Evolutionary conservation across 495 filamentous ascomycete species (phyloP).

Genomic region (Xanthoparmelia taractica): DNA sequence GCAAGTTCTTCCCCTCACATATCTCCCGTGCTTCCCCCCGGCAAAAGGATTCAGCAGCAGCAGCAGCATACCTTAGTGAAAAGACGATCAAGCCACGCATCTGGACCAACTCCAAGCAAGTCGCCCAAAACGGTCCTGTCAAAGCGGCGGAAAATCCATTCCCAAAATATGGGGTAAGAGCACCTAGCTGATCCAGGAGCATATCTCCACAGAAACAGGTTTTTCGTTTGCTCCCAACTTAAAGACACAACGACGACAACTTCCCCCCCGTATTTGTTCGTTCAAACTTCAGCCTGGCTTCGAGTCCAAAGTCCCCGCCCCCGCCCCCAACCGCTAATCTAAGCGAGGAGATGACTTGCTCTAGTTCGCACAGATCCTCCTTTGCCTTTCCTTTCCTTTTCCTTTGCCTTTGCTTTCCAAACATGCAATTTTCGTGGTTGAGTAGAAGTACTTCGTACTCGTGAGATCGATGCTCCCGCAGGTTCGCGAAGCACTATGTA

Average conservation of each 20-base stretch:
- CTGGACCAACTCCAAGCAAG: not conserved
- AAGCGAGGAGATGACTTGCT: conserved; percentile 6
- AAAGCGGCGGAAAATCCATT: not conserved
- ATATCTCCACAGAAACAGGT: no score
- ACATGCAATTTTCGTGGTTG: no score
- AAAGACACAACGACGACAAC: no score
- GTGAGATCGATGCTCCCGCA: no score
- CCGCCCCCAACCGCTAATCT: not conserved
- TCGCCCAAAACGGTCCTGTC: not conserved
- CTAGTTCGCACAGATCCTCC: conserved; percentile 3
- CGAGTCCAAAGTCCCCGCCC: no score
- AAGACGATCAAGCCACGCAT: not conserved
- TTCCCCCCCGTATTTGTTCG: no score
- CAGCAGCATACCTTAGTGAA: not conserved
- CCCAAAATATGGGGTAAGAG: no score
- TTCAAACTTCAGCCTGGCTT: not conserved
- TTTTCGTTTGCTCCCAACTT: no score
- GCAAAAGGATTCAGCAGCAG: not conserved
- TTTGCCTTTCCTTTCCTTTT: no score
- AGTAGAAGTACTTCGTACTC: no score
- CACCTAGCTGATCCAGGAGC: not conserved
- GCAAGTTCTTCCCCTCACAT: not conserved
- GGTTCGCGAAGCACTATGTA: no score
- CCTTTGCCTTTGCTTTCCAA: no score
- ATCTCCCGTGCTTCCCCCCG: not conserved